Evolutionary conservation across 2,329 filamentous ascomycete genomes (phyloP), one percentile per base, ranked within the genome.

Genomic region (Beauveria medogensis): DNA sequence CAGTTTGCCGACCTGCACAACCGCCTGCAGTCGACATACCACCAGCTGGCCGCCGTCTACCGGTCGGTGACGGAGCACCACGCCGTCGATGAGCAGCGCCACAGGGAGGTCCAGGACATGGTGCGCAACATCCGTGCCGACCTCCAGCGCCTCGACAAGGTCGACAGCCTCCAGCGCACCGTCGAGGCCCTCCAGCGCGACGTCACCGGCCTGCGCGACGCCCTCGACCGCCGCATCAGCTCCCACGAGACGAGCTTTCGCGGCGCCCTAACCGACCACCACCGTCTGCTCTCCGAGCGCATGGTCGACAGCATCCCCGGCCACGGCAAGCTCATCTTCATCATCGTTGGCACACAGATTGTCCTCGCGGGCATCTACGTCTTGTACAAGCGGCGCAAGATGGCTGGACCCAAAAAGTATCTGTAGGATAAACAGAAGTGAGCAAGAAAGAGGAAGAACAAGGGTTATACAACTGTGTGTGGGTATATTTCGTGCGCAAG

Each of bases 1-100:
- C 91, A 96, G 73, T 93, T 97, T 70, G 81, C 82, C 40, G 92
- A 97, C 71, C 81, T 97, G 16, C 89, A 96, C 78, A 89, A 89
- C 77, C 89, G 92, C 37, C 78, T 97, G 20, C 91, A 92, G 72
- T 80, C 78, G 66, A 79, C 91, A 62, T 85, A 85, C 72, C 86
- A 91, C 73, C 86, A 89, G 68, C 76, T 91, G 47, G 79, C 80
- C 22, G 81, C 80, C 66, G 78, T 91, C 61, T 85, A 84, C 72
- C 80, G 80, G 47, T 75, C 84, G 60, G 73, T 88, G 46, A 77
- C 80, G 12, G 72, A 77, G 44, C 73, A 83, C 60, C 75, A 80
- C 55, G 75, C 76, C 61, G 72, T 81, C 43, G 75, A 79, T 65
- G 82, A 87, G 69, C 74, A 81, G 67, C 80, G 82, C 55, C 80